A percentile compares a stretch with the other conserved stretches of the same genome.
phyloP scores from a whole-genome alignment of 2,329 filamentous ascomycete genomes.

The Hypoxylon sp. region DNA sequence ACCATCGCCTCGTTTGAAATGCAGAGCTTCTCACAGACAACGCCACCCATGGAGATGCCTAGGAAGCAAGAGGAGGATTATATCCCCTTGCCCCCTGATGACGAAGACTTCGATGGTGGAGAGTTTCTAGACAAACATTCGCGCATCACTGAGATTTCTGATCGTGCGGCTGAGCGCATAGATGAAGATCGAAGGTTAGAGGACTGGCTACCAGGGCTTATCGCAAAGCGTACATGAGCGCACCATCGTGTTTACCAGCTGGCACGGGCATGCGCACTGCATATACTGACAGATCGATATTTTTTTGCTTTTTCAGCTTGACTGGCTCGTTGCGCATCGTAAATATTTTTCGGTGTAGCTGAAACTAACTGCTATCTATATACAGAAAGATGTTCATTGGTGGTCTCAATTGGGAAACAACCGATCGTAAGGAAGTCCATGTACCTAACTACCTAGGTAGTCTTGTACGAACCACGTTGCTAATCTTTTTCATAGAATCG shows the following conservation, averaged over 20 bases:
- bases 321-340: constrained; percentile 20
- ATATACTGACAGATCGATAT: constrained; percentile 20
- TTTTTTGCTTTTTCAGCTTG: constrained; percentile 8
- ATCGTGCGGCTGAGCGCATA: constrained; percentile 38
- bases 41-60: constrained; percentile 34
- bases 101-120: constrained; percentile 29
- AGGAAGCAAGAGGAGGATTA: constrained; percentile 38
- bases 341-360: constrained; percentile 24
- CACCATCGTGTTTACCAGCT: constrained; percentile 40
- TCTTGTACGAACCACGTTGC: constrained; percentile 19
- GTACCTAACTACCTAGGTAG: neutral
- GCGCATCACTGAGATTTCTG: constrained; percentile 26
- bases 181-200: constrained; percentile 38
- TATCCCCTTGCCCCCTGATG: constrained; percentile 38
- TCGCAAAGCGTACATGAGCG: constrained; percentile 29
- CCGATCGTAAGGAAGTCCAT: constrained; percentile 79
- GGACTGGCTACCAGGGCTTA: constrained; percentile 33
- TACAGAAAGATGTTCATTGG: constrained; percentile 99
- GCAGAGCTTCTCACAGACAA: constrained; percentile 35
- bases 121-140: constrained; percentile 32
- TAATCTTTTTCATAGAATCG: constrained; percentile 75
- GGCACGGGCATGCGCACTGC: constrained; percentile 30
- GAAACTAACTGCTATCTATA: constrained; percentile 46
- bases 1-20: constrained; percentile 42
- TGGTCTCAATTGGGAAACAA: constrained; percentile 98